These are phyloP conservation scores for Plasmodium inui DNA, from an alignment of 169 alveolate species.

Conservation along the genomic window DNA sequence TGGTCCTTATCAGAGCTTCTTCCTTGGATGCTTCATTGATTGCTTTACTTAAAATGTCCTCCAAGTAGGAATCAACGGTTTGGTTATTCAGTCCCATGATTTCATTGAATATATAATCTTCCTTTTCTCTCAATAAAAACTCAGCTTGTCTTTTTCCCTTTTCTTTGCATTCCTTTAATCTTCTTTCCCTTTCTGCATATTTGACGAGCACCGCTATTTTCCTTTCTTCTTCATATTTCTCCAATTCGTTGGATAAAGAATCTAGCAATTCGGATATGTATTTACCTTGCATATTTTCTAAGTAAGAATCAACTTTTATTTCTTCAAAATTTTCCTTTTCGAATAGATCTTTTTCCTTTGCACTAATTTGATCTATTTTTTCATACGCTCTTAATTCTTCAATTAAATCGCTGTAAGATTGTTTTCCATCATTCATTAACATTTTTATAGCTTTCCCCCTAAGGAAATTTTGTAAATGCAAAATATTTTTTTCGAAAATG, in stretches of 20 bases:
- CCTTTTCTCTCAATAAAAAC: slow-evolving; percentile 74
- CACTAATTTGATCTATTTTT: slow-evolving; percentile 64
- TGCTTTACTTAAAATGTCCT: slow-evolving; percentile 61
- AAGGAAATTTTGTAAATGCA: slow-evolving; percentile 58
- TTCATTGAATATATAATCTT: slow-evolving; percentile 75
- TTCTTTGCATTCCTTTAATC: slow-evolving; percentile 74
- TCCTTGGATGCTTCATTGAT: slow-evolving; percentile 69
- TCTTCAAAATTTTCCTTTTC: slow-evolving; percentile 60
- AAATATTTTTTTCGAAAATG: slow-evolving; percentile 55
- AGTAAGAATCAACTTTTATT: slow-evolving; percentile 69
- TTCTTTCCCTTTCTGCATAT: slow-evolving; percentile 75
- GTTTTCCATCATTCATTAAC: slow-evolving; percentile 73
- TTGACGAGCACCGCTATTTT: slow-evolving; percentile 70
- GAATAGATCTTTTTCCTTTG: slow-evolving; percentile 35
- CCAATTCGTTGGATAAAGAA: slow-evolving; percentile 70
- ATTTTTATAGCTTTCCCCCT: slow-evolving; percentile 73
- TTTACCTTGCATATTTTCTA: slow-evolving; percentile 73
- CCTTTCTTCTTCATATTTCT: slow-evolving; percentile 75
- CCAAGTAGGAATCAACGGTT: slow-evolving; percentile 75
- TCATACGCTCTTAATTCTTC: slow-evolving; percentile 74
- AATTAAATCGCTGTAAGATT: slow-evolving; percentile 57
- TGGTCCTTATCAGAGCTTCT: slow-evolving; percentile 70
- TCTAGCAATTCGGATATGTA: slow-evolving; percentile 63
- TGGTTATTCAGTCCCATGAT: slow-evolving; percentile 74
- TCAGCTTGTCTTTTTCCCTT: slow-evolving; percentile 77